Conservation (phyloP, 176 grass and related monocot genomes). For the Aegilops longissima region DNA sequence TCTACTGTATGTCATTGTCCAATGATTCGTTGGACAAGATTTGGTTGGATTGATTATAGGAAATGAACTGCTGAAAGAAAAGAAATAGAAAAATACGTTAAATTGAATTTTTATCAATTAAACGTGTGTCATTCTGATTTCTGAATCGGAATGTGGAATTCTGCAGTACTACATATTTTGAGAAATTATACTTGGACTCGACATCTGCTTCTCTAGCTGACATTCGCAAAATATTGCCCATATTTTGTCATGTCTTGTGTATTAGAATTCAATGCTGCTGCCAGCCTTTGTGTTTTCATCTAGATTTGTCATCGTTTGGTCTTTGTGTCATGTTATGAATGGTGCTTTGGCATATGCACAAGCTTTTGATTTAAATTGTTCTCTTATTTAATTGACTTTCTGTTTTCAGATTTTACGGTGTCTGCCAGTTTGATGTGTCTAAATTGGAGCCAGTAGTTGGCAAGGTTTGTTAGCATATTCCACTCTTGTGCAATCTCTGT, state of each 20-base stretch:
- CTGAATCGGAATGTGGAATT: neutral
- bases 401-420: slow-evolving; percentile 61
- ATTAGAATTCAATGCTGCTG: too few relatives aligned
- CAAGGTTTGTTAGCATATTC: slow-evolving; percentile 51
- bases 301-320: too few relatives aligned
- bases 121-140: neutral
- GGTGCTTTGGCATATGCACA: too few relatives aligned
- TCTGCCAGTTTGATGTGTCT: slow-evolving; percentile 77
- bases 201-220: neutral
- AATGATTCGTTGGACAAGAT: slow-evolving; percentile 24
- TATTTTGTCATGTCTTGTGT: too few relatives aligned
- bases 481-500: neutral
- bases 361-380: neutral
- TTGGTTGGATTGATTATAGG: neutral
- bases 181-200: neutral
- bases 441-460: slow-evolving; percentile 89
- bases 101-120: neutral
- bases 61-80: neutral
- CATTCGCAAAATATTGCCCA: too few relatives aligned
- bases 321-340: neutral
- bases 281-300: too few relatives aligned
- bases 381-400: neutral
- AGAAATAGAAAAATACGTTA: neutral
- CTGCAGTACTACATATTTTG: neutral
- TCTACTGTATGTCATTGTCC: neutral